These are phyloP conservation scores for Akanthomyces dipterigenus DNA, from an alignment of 2,329 filamentous ascomycete species.

Conservation along the genomic window DNA sequence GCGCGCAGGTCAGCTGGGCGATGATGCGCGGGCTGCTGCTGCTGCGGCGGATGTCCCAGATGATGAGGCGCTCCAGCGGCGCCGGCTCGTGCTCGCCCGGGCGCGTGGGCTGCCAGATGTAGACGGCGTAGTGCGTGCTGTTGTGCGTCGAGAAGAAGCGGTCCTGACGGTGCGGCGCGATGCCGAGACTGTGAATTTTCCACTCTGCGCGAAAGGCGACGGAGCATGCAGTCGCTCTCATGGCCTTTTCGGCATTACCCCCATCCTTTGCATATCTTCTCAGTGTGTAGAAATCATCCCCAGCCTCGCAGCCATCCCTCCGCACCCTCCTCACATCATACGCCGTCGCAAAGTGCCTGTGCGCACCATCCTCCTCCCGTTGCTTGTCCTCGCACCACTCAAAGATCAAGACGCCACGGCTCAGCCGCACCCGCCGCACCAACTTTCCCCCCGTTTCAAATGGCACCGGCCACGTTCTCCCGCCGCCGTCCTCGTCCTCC, in stretches of 20 bases:
- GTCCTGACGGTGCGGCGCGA: constrained; percentile 47
- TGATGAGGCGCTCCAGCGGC: constrained; percentile 48
- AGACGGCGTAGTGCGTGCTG: constrained; percentile 52
- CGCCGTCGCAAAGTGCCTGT: constrained; percentile 53
- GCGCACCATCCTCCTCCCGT: constrained; percentile 33
- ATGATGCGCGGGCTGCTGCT: constrained; percentile 39
- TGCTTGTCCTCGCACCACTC: constrained; percentile 53
- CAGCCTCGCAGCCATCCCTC: background rate
- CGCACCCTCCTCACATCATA: constrained; percentile 39
- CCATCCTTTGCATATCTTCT: background rate
- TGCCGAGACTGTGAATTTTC: constrained; percentile 52
- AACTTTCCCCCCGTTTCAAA: constrained; percentile 44
- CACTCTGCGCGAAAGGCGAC: constrained; percentile 50
- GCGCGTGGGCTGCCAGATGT: constrained; percentile 54
- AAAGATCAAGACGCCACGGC: constrained; percentile 49
- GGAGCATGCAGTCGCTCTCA: constrained; percentile 25
- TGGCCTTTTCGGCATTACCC: background rate
- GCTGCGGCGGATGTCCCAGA: constrained; percentile 51
- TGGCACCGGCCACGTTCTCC: constrained; percentile 38
- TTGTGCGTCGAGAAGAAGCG: constrained; percentile 59
- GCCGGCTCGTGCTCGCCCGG: constrained; percentile 47
- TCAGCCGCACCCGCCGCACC: constrained; percentile 48
- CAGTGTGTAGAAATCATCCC: background rate
- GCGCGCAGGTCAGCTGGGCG: constrained; percentile 40
- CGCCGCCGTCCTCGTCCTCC: constrained; percentile 32